Evolutionary conservation across 2,329 filamentous ascomycete species (phyloP), one percentile per base, ranked within the genome.

Genomic region (Botrytis fragariae): DNA sequence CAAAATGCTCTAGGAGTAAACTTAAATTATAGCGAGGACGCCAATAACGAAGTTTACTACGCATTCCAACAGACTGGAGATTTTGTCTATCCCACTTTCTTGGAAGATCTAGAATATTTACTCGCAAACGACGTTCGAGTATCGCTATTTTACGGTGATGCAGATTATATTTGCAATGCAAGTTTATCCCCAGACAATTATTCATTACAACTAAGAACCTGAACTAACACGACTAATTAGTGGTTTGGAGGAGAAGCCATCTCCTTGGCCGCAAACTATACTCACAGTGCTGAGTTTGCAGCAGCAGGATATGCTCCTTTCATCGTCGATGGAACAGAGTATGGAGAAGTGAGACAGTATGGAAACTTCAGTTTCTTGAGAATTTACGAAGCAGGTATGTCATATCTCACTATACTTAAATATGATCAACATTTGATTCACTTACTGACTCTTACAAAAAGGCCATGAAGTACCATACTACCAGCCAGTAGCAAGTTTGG

Each of bases 51-150:
- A 16, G 84, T 90, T 16, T 84, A 78, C 62, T 77, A 76, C 4
- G 85, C 83, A 9, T 88, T 89, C 75, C 77, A 80, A 14, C 77
- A 81, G 51, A 87, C 84, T 1, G 86, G 86, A 51, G 91, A 92
- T 80, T 89, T 88, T 75, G 86, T 89, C 62, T 91, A 89, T 79
- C 87, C 87, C 14, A 88, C 88, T 76, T 87, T 90, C 81, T 82
- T 85, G 37, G 76, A 82, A 78, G 80, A 86, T 73, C 79, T 86
- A 2, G 84, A 85, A 71, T 79, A 82, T 64, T 80, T 86, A 64
- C 82, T 86, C 76, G 82, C 85, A 16, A 84, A 81, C 0, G 84
- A 84, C 74, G 85, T 88, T 8, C 85, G 84, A 32, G 86, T 90
- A 10, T 85, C 74, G 25, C 37, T 91, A 62, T 84, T 88, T 73